These are phyloP conservation scores for Strobilomyces dryophilus DNA, from an alignment of 768 basidiomycete species.

Conservation along the genomic window DNA sequence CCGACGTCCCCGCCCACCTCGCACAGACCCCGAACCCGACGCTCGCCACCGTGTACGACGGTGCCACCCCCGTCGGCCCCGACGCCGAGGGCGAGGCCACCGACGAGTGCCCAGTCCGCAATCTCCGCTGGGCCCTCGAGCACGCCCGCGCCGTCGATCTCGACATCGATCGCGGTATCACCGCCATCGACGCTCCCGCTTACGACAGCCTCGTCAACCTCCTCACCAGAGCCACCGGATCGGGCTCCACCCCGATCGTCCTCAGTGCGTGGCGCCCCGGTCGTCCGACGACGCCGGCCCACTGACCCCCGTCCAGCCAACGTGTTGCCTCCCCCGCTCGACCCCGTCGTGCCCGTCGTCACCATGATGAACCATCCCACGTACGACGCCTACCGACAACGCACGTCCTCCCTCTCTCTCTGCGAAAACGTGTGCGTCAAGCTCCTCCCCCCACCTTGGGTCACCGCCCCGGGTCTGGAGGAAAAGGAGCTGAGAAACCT, in stretches of 20 bases:
- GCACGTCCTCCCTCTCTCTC: constrained; percentile 68
- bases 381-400: constrained; percentile 69
- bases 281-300: background rate
- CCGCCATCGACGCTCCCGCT: constrained; percentile 41
- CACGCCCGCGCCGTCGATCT: constrained; percentile 66
- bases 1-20: constrained; percentile 38
- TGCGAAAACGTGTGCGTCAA: constrained; percentile 69
- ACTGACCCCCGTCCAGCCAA: constrained; percentile 49
- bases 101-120: constrained; percentile 41
- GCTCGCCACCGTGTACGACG: constrained; percentile 54
- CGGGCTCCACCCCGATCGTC: constrained; percentile 39
- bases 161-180: constrained; percentile 54
- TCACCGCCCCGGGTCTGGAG: constrained; percentile 31
- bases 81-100: constrained; percentile 17
- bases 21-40: constrained; percentile 17
- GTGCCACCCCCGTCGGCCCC: constrained; percentile 36
- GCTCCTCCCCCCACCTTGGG: constrained; percentile 75
- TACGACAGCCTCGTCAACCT: constrained; percentile 71
- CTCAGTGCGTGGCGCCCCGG: constrained; percentile 43
- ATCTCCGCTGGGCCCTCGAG: constrained; percentile 62
- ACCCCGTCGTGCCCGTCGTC: constrained; percentile 66
- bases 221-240: constrained; percentile 53
- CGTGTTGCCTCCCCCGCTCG: constrained; percentile 74
- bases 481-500: constrained; percentile 47
- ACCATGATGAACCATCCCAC: constrained; percentile 75